Percentiles rank a stretch among this genome's conserved stretches.
These are phyloP conservation scores for Millerago galiae DNA, from an alignment of 805 yeast genomes.

Conservation along the genomic window DNA sequence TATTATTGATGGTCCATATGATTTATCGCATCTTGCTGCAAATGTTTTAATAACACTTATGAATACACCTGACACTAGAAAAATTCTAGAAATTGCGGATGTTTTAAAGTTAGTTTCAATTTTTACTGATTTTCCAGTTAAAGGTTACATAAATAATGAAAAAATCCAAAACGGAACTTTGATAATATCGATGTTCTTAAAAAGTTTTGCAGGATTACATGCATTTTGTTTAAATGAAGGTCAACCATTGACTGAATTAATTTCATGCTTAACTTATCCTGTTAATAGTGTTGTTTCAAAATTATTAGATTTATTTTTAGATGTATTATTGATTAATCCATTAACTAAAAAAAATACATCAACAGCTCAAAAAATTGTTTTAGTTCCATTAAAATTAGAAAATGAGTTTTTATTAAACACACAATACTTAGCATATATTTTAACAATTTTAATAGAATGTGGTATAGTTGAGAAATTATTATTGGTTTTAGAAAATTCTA, in stretches of 20 bases:
- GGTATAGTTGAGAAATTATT: conserved; percentile 46
- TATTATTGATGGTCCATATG: conserved; percentile 50
- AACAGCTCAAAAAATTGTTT: conserved; percentile 12
- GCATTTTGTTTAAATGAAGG: conserved; percentile 54
- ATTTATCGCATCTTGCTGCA: conserved; percentile 34
- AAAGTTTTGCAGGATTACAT: conserved; percentile 72
- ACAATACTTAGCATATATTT: conserved; percentile 61
- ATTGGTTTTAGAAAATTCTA: conserved; percentile 33
- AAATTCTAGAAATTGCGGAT: conserved; percentile 51
- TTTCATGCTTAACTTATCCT: conserved; percentile 57
- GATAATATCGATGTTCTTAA: conserved; percentile 53
- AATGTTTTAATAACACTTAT: conserved; percentile 48
- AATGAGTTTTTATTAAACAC: conserved; percentile 40
- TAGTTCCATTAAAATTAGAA: conserved; percentile 29
- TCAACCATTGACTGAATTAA: conserved; percentile 46
- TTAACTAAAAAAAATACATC: conserved; percentile 28
- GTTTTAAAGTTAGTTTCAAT: conserved; percentile 57
- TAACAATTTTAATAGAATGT: conserved; percentile 48
- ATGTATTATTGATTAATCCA: conserved; percentile 53
- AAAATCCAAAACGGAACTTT: conserved; percentile 55
- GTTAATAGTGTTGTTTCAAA: conserved; percentile 51
- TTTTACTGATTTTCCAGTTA: conserved; percentile 57
- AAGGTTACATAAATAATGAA: conserved; percentile 41
- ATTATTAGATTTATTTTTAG: conserved; percentile 65
- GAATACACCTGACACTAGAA: conserved; percentile 49